Evolutionary conservation across 805 yeast species (phyloP), one percentile per base, ranked within the genome.

Genomic region (Kodamaea kakaduensis): DNA sequence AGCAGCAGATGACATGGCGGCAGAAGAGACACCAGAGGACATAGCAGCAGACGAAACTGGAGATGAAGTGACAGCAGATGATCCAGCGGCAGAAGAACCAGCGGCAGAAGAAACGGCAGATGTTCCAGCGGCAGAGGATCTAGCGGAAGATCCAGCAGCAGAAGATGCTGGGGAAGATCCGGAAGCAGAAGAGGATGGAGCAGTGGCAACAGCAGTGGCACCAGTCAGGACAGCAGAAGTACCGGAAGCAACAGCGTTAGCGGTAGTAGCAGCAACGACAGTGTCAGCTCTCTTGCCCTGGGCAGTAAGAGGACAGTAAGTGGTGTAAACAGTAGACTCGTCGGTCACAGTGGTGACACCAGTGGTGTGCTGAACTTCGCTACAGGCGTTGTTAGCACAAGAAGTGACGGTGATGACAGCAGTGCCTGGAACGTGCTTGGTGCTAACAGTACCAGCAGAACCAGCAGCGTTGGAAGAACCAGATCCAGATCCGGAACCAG

Each of bases 371-470:
- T 53, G 47, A 22, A 39, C 46, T 17, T 37, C 28, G 27, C 47
- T 38, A 38, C 64, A 59, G 32, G 40, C 42, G 46, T 54, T 34
- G 34, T 59, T 56, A 14, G 55, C 36, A 46, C 70, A 64, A 15
- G 64, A 54, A 34, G 68, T 63, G 42, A 63, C 50, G 36, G 71
- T 64, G 33, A 58, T 58, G 20, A 54, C 52, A 32, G 59, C 56
- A 41, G 67, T 56, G 26, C 46, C 42, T 14, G 30, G 17, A 23
- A 17, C 18, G 28, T 36, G 17, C 12, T 12, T 24, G 10, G 35
- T 24, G 22, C 46, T 43, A 10, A 21, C 32, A 19, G 26, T 20
- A 22, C 31, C 30, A 26, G 63, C 45, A 15, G 48, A 36, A 32
- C 36, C 42, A 37, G 50, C 48, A 28, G 45, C 23, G 22, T 38